phyloP scores from a whole-genome alignment of 1,139 yeast genomes.

The Candida tetrigidarum region DNA sequence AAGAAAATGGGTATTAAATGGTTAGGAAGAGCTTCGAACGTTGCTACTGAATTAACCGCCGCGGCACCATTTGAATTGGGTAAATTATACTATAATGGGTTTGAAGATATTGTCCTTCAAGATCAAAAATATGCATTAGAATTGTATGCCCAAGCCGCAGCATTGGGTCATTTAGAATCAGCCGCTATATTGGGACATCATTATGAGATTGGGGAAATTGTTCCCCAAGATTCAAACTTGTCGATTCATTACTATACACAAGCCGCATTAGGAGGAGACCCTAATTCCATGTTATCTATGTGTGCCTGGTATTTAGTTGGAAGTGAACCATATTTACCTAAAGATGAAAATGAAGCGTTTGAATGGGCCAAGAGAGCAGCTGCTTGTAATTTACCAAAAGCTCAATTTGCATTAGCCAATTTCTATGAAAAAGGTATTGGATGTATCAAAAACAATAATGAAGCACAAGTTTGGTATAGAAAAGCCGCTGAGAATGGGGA shows the following conservation, averaged over 20 bases:
- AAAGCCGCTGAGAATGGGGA: slow-evolving; percentile 79
- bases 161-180: slow-evolving; percentile 81
- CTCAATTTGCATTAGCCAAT: slow-evolving; percentile 85
- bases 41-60: slow-evolving; percentile 82
- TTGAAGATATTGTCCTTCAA: slow-evolving; percentile 81
- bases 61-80: slow-evolving; percentile 96
- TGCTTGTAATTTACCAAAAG: slow-evolving; percentile 70
- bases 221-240: slow-evolving; percentile 81
- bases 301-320: slow-evolving; percentile 98
- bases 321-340: slow-evolving; percentile 76
- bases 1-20: slow-evolving; percentile 91
- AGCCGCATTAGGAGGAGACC: slow-evolving; percentile 88
- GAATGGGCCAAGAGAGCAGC: slow-evolving; percentile 96
- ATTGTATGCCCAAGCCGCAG: slow-evolving; percentile 87
- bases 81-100: slow-evolving; percentile 82
- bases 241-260: slow-evolving; percentile 92
- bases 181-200: slow-evolving; percentile 80
- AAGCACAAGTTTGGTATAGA: slow-evolving; percentile 76
- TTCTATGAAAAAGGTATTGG: slow-evolving; percentile 91
- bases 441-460: slow-evolving; percentile 58
- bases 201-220: slow-evolving; percentile 81
- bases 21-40: slow-evolving; percentile 85
- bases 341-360: slow-evolving; percentile 85
- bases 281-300: slow-evolving; percentile 88
- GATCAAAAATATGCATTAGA: slow-evolving; percentile 87